phyloP scores from a whole-genome alignment of 2,329 filamentous ascomycete species.

The Calonectria montana region DNA sequence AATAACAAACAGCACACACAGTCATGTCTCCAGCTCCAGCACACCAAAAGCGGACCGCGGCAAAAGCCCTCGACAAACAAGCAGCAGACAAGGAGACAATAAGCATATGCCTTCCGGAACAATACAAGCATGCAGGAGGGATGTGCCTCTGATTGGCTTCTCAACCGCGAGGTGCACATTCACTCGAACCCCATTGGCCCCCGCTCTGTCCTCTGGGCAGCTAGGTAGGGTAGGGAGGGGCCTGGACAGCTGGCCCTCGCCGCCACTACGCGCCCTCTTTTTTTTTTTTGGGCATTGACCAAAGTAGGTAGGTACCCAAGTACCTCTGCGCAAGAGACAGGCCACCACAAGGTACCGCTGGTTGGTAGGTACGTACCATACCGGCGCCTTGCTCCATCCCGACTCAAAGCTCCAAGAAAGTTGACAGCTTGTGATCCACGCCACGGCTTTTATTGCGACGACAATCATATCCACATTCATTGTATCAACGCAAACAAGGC shows the following conservation, averaged over 20 bases:
- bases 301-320: slow-evolving; percentile 20
- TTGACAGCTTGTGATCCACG: slow-evolving; percentile 39
- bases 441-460: slow-evolving; percentile 26
- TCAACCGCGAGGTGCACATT: background rate
- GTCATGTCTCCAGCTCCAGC: background rate
- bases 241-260: slow-evolving; percentile 1
- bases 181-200: background rate
- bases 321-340: background rate
- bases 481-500: slow-evolving; percentile 25
- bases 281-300: slow-evolving; percentile 3
- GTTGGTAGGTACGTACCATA: slow-evolving; percentile 25
- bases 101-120: slow-evolving; percentile 26
- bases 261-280: slow-evolving; percentile 1
- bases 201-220: background rate
- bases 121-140: slow-evolving; percentile 31
- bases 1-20: background rate
- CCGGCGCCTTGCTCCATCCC: background rate
- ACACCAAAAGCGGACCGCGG: background rate
- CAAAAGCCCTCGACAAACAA: background rate
- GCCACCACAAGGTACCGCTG: background rate
- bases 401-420: slow-evolving; percentile 20
- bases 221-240: background rate
- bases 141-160: slow-evolving; percentile 35
- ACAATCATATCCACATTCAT: background rate
- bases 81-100: slow-evolving; percentile 18